Percentiles rank a stretch among this genome's conserved stretches.
Evolutionary conservation across 345 rosid genomes (phyloP).

Genomic region (Moricandia moricandioides): DNA sequence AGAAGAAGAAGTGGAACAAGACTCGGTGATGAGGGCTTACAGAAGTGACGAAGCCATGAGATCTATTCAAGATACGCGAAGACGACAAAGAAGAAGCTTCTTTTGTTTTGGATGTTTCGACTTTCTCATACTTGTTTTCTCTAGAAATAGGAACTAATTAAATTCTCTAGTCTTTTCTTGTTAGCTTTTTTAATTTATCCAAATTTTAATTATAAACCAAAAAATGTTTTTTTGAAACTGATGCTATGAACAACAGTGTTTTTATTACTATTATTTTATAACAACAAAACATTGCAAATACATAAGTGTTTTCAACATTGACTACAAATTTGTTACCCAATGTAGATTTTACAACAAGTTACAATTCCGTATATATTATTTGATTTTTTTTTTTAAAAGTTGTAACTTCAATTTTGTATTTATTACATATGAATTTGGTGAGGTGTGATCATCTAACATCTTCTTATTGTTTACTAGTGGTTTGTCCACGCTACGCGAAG

Average conservation of each 20-base stretch:
- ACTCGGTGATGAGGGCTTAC: slow-evolving; percentile 30
- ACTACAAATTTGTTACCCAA: neutral
- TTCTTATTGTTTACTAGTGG: too few species aligned
- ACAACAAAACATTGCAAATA: neutral
- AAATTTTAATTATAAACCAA: neutral
- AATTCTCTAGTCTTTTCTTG: neutral
- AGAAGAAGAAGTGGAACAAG: slow-evolving; percentile 33
- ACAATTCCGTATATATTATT: too few species aligned
- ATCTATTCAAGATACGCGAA: neutral
- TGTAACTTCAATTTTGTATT: too few species aligned
- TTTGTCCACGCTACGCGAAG: too few species aligned
- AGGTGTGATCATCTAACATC: too few species aligned
- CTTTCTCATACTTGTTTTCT: slow-evolving; percentile 23
- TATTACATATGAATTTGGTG: too few species aligned
- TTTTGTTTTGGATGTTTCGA: slow-evolving; percentile 31
- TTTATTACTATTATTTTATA: neutral
- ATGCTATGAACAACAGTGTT: neutral
- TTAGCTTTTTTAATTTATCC: neutral
- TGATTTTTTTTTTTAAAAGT: too few species aligned
- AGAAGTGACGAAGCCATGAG: slow-evolving; percentile 37
- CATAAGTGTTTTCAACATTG: neutral
- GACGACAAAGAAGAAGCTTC: slow-evolving; percentile 9
- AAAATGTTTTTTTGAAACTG: neutral
- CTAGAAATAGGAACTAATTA: slow-evolving; percentile 9
- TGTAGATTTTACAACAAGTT: too few species aligned